Evolutionary conservation across 305 asterid species (phyloP).

Genomic region (Fraxinus velutina): DNA sequence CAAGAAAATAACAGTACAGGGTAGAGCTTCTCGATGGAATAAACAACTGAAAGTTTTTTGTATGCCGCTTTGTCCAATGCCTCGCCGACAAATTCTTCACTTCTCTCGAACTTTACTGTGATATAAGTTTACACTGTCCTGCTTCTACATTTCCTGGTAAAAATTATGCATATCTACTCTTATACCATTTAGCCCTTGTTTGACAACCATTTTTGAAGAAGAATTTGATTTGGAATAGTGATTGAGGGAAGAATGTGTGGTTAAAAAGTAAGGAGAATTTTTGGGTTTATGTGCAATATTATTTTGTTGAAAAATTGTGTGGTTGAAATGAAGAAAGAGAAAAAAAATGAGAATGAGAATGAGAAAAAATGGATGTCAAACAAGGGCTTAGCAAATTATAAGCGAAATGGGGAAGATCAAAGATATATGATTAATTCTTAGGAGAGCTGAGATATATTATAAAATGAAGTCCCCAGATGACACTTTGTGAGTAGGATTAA

Average conservation of each 20-base stretch:
- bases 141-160: background rate
- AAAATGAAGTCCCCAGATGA: background rate
- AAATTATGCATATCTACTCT: background rate
- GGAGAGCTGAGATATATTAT: background rate
- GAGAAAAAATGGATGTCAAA: no score
- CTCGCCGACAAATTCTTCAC: background rate
- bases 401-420: background rate
- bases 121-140: background rate
- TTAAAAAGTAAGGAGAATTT: no score
- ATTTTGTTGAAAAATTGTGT: no score
- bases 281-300: no score
- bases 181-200: background rate
- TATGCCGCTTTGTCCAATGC: background rate
- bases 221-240: no score
- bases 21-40: background rate
- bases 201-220: no score
- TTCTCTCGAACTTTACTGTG: background rate
- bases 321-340: no score
- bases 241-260: no score
- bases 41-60: background rate
- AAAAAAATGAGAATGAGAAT: no score
- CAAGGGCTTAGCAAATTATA: background rate
- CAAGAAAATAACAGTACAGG: background rate
- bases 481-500: background rate
- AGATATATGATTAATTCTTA: background rate